Base-by-base conservation (phyloP, 495 filamentous ascomycete species). In the Lasiosphaeris hirsuta region DNA sequence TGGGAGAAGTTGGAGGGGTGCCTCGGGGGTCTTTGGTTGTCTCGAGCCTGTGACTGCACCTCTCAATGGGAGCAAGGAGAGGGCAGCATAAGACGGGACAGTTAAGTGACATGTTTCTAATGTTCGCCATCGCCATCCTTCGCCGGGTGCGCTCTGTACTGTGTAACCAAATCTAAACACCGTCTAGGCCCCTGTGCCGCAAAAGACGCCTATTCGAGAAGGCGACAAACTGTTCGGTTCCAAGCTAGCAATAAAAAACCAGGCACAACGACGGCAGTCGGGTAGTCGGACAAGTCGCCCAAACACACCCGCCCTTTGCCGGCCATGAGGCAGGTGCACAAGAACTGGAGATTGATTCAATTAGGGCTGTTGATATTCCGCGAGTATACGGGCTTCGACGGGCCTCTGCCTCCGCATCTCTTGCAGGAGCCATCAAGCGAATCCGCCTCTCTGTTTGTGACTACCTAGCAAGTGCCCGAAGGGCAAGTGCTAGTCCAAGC, bases 171-270 rank as follows among this genome's bases (percentile, higher is more conserved):
- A 19, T 41, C 11, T 34, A 39, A 34, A 19, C 34, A 34, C 19
- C 19, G 19, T 18, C 38, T 11, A 23, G 23, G 43, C 39, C 51
- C 51, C 39, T 41, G 38, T 54, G 51, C 51, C 53, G 53, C 42
- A 10, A 55, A 37, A 35, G 30, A 47, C 13, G 14, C 53, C 53
- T 14, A 35, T 55, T 55, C 42, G 53, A 55, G 53, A 55, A 55
- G 53, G 53, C 30, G 53, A 34, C 42, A 30, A 36, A 30, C 23
- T 30, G 23, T 30, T 11, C 14, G 13, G 46, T 17, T 33, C 36
- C n/a, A 46, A 55, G 45, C 13, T 55, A 33, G 53, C 42, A 55
- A 55, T 55, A 46, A 45, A 33, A 55, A 55, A 55, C 53, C 53
- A 55, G 53, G 53, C 46, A 55, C 53, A 41, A 41, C 15, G 33